Conservation (phyloP, 805 yeast genomes). For the Pichia manshurica region DNA sequence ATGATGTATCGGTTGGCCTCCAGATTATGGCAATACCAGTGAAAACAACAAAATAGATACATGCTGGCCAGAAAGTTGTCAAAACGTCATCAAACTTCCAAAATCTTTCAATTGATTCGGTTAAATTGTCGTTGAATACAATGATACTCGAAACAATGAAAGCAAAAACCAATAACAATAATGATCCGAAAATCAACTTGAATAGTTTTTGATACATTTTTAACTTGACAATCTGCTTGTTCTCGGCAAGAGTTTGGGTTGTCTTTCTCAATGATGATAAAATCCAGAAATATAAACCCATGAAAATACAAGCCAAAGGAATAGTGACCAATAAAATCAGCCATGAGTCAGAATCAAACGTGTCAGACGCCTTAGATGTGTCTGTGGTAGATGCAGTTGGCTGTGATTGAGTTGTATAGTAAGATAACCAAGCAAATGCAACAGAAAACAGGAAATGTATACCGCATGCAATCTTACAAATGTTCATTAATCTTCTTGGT, state of each 20-base stretch:
- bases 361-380: constrained; percentile 39
- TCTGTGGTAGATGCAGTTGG: constrained; percentile 30
- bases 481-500: constrained; percentile 67
- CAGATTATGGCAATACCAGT: constrained; percentile 82
- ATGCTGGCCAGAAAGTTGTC: constrained; percentile 91
- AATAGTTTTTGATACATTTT: constrained; percentile 78
- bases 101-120: constrained; percentile 73
- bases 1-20: constrained; percentile 96
- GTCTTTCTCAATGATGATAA: constrained; percentile 71
- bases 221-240: constrained; percentile 87
- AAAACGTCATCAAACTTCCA: constrained; percentile 91
- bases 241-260: constrained; percentile 64
- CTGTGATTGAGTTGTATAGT: constrained; percentile 30
- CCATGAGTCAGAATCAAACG: constrained; percentile 44
- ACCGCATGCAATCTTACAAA: constrained; percentile 54
- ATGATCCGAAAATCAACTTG: constrained; percentile 65
- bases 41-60: constrained; percentile 79
- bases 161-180: constrained; percentile 66
- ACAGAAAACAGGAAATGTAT: constrained; percentile 51
- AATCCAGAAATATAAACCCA: constrained; percentile 68
- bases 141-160: constrained; percentile 64
- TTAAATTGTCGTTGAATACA: constrained; percentile 65
- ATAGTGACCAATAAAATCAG: constrained; percentile 50
- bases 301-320: constrained; percentile 67
- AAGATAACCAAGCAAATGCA: constrained; percentile 46